Evolutionary conservation across 306 rosid species (phyloP).

Genomic region (Quercus mongolica): DNA sequence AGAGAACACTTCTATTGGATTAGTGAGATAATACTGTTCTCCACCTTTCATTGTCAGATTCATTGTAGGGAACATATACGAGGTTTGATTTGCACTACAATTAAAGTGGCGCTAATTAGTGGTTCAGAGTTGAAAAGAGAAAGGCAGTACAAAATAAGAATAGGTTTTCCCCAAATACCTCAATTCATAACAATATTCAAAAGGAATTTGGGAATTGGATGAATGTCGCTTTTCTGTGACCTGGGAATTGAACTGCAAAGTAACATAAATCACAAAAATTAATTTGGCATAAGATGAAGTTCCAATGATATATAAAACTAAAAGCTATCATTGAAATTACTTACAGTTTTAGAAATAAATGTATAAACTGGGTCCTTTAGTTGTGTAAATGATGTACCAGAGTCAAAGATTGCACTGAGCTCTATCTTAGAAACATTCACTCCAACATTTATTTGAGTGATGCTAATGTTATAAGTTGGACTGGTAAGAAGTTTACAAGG

Average conservation of each 20-base stretch:
- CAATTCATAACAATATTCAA: conserved; percentile 69
- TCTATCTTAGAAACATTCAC: conserved; percentile 35
- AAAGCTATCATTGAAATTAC: conserved; percentile 14
- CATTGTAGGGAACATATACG: conserved; percentile 20
- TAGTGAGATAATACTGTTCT: conserved; percentile 29
- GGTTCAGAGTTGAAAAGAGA: not conserved
- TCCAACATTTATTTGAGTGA: conserved; percentile 63
- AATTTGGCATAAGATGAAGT: not conserved
- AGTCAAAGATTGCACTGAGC: conserved; percentile 69
- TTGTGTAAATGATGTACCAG: conserved; percentile 79
- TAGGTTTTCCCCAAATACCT: conserved; percentile 29
- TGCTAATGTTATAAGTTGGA: conserved; percentile 59
- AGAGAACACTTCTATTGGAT: conserved; percentile 18
- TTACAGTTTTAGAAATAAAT: conserved; percentile 52
- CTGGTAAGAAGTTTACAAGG: conserved; percentile 35
- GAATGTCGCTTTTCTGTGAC: conserved; percentile 29
- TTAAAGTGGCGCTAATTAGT: conserved; percentile 22
- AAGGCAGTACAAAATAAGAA: not conserved
- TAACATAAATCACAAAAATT: not conserved
- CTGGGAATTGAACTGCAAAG: conserved; percentile 56
- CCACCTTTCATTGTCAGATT: conserved; percentile 84
- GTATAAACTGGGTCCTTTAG: conserved; percentile 71
- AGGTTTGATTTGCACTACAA: conserved; percentile 43
- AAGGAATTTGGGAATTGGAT: conserved; percentile 36
- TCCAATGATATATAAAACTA: conserved; percentile 5